Conservation (phyloP, 1,139 yeast genomes). For the Blastobotrys apis region DNA sequence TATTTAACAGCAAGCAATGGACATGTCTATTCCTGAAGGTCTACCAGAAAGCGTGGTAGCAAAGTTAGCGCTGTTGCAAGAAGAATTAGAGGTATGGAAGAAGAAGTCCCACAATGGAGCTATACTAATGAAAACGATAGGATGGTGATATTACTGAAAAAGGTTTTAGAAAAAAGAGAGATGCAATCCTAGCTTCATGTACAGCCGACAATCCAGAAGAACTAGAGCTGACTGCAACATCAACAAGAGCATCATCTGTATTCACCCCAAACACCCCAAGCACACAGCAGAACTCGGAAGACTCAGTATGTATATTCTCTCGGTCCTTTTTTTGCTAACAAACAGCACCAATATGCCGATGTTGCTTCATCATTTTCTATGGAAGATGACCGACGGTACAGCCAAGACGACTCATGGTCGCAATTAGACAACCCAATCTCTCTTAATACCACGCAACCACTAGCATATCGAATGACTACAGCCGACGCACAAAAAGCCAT, state of each 20-base stretch:
- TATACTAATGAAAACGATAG: conserved; percentile 20
- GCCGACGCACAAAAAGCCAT: conserved; percentile 22
- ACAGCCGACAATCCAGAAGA: neutral
- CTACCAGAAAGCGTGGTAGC: conserved; percentile 36
- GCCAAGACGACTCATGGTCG: conserved; percentile 9
- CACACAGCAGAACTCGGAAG: conserved; percentile 13
- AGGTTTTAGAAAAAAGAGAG: conserved; percentile 58
- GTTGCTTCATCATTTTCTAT: neutral
- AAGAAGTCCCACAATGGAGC: neutral
- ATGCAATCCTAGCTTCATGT: conserved; percentile 38
- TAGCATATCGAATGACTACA: conserved; percentile 21
- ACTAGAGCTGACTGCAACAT: conserved; percentile 11
- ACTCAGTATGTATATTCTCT: conserved; percentile 7
- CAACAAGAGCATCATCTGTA: conserved; percentile 14
- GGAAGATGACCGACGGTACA: neutral
- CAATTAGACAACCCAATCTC: conserved; percentile 1
- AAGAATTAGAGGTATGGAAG: conserved; percentile 40
- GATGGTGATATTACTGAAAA: conserved; percentile 68
- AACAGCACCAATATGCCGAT: neutral
- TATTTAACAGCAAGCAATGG: conserved; percentile 42
- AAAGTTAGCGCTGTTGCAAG: conserved; percentile 42
- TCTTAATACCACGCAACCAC: conserved; percentile 4
- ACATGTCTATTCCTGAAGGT: conserved; percentile 42
- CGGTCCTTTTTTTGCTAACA: neutral
- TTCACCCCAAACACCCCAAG: conserved; percentile 3